Conservation (phyloP, 2,329 filamentous ascomycete species). For the Xylaria sp. region DNA sequence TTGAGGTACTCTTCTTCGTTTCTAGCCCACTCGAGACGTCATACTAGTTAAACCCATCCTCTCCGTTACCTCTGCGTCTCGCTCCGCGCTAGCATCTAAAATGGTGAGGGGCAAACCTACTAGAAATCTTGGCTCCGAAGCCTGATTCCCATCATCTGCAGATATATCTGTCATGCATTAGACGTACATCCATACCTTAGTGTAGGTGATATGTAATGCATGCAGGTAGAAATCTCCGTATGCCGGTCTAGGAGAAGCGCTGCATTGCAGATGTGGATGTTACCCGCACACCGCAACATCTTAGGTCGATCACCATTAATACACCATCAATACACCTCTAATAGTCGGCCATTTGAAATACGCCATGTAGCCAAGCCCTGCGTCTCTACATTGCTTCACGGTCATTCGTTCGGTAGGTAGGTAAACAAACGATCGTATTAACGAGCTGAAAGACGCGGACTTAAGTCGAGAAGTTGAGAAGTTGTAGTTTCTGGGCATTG, state of each 20-base stretch:
- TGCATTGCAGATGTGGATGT: conserved; percentile 36
- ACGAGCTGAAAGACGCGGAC: not conserved
- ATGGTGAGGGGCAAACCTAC: conserved; percentile 26
- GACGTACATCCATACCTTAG: conserved; percentile 31
- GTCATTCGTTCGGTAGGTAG: not conserved
- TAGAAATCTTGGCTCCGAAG: conserved; percentile 32
- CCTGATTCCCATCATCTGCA: conserved; percentile 33
- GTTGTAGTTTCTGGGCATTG: not conserved
- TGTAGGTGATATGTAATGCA: conserved; percentile 35
- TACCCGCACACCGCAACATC: conserved; percentile 33
- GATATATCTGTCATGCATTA: conserved; percentile 34
- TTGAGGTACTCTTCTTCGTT: not conserved
- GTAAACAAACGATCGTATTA: not conserved
- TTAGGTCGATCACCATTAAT: conserved; percentile 21
- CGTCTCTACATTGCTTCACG: not conserved
- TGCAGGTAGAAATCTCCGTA: conserved; percentile 36
- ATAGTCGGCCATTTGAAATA: not conserved
- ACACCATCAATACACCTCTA: not conserved
- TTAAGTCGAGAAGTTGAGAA: not conserved
- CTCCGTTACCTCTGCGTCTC: conserved; percentile 13
- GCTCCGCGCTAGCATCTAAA: conserved; percentile 19
- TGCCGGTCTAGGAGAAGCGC: conserved; percentile 32
- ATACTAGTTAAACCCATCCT: not conserved
- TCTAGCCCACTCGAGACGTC: conserved; percentile 1
- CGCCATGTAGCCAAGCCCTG: not conserved